Percentiles rank a stretch among this genome's conserved stretches.
Conservation (phyloP, 768 basidiomycete genomes). For the Collybia mongolica region DNA sequence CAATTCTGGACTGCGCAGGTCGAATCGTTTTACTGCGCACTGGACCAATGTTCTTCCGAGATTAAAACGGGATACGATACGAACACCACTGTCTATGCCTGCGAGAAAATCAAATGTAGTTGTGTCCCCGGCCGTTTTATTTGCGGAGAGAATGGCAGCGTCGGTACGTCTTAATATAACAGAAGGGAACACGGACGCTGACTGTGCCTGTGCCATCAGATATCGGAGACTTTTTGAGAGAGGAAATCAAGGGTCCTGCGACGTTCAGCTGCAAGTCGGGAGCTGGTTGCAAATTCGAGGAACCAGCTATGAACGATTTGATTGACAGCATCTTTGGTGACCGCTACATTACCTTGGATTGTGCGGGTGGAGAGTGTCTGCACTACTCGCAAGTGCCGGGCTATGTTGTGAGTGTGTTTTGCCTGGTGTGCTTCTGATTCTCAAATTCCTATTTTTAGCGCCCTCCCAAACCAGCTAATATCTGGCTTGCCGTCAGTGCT, state of each 20-base stretch:
- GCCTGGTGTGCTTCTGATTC: neutral
- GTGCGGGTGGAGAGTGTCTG: constrained; percentile 90
- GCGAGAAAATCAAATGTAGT: constrained; percentile 82
- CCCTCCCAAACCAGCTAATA: constrained; percentile 84
- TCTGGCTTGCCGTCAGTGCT: constrained; percentile 84
- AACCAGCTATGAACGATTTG: constrained; percentile 94
- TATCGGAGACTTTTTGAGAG: constrained; percentile 88
- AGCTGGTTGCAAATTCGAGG: constrained; percentile 84
- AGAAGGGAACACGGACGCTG: no score
- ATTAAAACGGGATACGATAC: constrained; percentile 49
- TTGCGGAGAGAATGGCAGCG: constrained; percentile 92
- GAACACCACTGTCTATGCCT: constrained; percentile 77
- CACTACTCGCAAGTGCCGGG: constrained; percentile 94
- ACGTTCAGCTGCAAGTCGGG: constrained; percentile 75
- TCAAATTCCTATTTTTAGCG: constrained; percentile 34
- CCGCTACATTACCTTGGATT: constrained; percentile 80
- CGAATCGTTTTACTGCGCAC: constrained; percentile 94
- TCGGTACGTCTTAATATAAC: constrained; percentile 54
- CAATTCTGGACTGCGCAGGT: constrained; percentile 97
- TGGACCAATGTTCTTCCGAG: constrained; percentile 65
- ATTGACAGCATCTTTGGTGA: constrained; percentile 96
- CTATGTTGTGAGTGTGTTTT: constrained; percentile 56
- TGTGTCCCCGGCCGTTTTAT: constrained; percentile 95
- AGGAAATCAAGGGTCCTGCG: constrained; percentile 91
- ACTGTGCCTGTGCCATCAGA: constrained; percentile 44